Base-by-base conservation (phyloP, 805 yeast genomes). In the Candida incommunis region DNA sequence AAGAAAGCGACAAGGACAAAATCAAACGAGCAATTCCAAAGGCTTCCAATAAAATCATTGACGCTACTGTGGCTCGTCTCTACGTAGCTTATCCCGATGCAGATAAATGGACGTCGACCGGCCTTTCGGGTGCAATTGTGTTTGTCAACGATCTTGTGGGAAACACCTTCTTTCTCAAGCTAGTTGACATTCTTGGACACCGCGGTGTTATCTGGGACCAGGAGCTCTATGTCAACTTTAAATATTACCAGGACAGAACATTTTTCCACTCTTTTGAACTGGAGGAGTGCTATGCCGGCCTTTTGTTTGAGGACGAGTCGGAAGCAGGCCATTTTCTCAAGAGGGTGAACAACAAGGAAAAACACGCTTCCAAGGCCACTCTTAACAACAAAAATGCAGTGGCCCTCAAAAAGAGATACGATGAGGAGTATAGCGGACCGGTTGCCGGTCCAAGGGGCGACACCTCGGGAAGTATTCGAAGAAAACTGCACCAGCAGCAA, bases 191-290 rank as follows among this genome's bases (percentile, higher is more conserved):
- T 25, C 54, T 59, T 31, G 95, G 94, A 4, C 74, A 77, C 49
- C 68, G 82, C 37, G 97, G 97, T 27, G 95, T 92, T 0, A 52
- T 92, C 0, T 92, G 98, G 98, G 98, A 92, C 62, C 98, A 92
- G 62, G 98, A 92, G 62, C 64, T 92, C 42, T 90, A 84, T 56
- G 79, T 85, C 11, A 81, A 84, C 55, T 87, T 92, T 61, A 80
- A 80, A 54, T 92, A 92, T 63, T 76, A 83, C 57, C 97, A 92
- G 62, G 98, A 92, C 62, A 74, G 98, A 25, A 78, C 94, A 34
- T 92, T 85, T 63, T 92, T 92, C 71, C 97, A 92, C 61, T 72
- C 94, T 4, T 92, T 92, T 65, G 98, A 92, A 66, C 68, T 86
- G 41, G 97, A 92, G 54, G 94, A 84, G 21, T 88, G 95, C 59